These are phyloP conservation scores for Aspergillus phoenicis DNA, from an alignment of 2,329 filamentous ascomycete species.

Conservation along the genomic window DNA sequence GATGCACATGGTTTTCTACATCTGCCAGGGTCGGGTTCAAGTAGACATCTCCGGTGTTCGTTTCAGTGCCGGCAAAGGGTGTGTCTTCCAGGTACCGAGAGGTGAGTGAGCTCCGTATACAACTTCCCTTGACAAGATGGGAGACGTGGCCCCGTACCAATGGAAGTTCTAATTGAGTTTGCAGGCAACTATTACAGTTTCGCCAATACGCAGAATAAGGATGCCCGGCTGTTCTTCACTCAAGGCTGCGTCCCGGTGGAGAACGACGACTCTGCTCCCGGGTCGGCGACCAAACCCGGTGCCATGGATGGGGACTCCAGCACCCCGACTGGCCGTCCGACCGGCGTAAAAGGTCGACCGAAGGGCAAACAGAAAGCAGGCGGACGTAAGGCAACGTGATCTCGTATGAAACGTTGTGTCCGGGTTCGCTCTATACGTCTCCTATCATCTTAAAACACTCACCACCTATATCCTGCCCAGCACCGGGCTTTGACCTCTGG, in stretches of 20 bases:
- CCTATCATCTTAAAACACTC: slow-evolving; percentile 2
- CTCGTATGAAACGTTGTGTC: not conserved
- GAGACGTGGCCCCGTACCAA: not conserved
- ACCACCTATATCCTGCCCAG: slow-evolving; percentile 2
- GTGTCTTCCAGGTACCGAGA: slow-evolving; percentile 92
- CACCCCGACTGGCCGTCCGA: slow-evolving; percentile 20
- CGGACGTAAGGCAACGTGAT: slow-evolving; percentile 6
- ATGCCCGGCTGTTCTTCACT: slow-evolving; percentile 85
- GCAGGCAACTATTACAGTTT: slow-evolving; percentile 94
- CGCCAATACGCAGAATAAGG: slow-evolving; percentile 71
- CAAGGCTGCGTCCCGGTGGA: slow-evolving; percentile 71
- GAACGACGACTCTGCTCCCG: slow-evolving; percentile 30
- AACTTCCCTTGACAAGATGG: not conserved
- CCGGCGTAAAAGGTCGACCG: slow-evolving; percentile 31
- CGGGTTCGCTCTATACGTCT: not conserved
- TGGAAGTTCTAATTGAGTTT: not conserved
- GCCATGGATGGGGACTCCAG: slow-evolving; percentile 27
- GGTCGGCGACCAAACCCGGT: slow-evolving; percentile 27
- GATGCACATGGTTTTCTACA: slow-evolving; percentile 97
- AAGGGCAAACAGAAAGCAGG: slow-evolving; percentile 38
- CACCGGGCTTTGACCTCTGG: not conserved
- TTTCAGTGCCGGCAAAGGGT: slow-evolving; percentile 84
- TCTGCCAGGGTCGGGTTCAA: slow-evolving; percentile 77
- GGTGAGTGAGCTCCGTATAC: slow-evolving; percentile 61
- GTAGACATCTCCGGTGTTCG: slow-evolving; percentile 63